Conservation (phyloP, 2,329 filamentous ascomycete species). For the Cladosporium oxysporum region DNA sequence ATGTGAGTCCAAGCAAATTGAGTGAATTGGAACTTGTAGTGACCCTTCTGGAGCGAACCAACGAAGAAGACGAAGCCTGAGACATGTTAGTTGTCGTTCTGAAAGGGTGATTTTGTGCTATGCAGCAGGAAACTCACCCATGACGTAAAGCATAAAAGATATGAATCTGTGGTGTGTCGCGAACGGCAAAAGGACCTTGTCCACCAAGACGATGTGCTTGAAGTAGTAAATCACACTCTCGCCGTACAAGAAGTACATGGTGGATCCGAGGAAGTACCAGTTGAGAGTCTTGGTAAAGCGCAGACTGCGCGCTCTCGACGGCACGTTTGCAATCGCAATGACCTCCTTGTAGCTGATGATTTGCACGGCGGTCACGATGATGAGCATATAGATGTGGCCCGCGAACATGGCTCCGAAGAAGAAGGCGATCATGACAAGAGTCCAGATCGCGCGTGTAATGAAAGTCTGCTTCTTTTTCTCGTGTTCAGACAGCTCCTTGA, state of each 20-base stretch:
- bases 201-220: slow-evolving; percentile 95
- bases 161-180: slow-evolving; percentile 98
- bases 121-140: slow-evolving; percentile 62
- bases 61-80: slow-evolving; percentile 98
- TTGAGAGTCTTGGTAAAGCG: slow-evolving; percentile 95
- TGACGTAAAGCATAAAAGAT: slow-evolving; percentile 96
- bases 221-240: slow-evolving; percentile 99
- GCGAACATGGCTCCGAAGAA: slow-evolving; percentile 94
- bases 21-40: slow-evolving; percentile 98
- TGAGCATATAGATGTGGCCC: slow-evolving; percentile 96
- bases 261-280: slow-evolving; percentile 98
- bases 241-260: slow-evolving; percentile 99
- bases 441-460: slow-evolving; percentile 96
- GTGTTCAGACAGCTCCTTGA: slow-evolving; percentile 62
- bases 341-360: slow-evolving; percentile 99
- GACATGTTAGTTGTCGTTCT: slow-evolving; percentile 2
- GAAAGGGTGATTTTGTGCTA: background rate
- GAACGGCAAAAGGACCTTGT: slow-evolving; percentile 87
- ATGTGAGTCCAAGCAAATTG: slow-evolving; percentile 99
- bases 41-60: slow-evolving; percentile 86
- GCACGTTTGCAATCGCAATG: slow-evolving; percentile 94
- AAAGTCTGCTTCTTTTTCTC: slow-evolving; percentile 99
- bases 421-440: slow-evolving; percentile 89
- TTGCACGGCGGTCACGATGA: slow-evolving; percentile 88
- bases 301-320: slow-evolving; percentile 84